These are phyloP conservation scores for Cercospora sp. DNA, from an alignment of 2,329 filamentous ascomycete species.

Conservation along the genomic window DNA sequence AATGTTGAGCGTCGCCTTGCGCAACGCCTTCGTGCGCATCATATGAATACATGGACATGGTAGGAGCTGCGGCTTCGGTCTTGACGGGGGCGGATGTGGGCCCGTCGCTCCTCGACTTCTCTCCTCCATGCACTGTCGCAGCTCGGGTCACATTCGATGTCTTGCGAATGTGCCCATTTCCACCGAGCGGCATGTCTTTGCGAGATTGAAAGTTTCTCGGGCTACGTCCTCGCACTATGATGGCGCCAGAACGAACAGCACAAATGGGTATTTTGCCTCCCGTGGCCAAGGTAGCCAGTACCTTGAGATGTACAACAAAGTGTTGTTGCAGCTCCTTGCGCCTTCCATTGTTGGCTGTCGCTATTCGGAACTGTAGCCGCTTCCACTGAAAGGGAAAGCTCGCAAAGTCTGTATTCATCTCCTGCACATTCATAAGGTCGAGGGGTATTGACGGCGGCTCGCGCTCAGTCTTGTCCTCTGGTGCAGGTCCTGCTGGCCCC, in stretches of 20 bases:
- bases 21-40: slow-evolving; percentile 45
- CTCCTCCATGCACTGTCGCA: slow-evolving; percentile 32
- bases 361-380: slow-evolving; percentile 87
- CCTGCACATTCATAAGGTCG: slow-evolving; percentile 63
- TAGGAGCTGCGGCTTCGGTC: slow-evolving; percentile 40
- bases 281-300: slow-evolving; percentile 78
- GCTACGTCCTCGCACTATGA: slow-evolving; percentile 90
- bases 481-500: slow-evolving; percentile 62
- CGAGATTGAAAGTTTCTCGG: slow-evolving; percentile 92
- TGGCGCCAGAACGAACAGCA: slow-evolving; percentile 82
- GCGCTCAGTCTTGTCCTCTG: slow-evolving; percentile 70
- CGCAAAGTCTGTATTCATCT: slow-evolving; percentile 78
- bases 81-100: slow-evolving; percentile 37
- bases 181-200: slow-evolving; percentile 86
- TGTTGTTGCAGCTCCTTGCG: slow-evolving; percentile 95
- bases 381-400: slow-evolving; percentile 95
- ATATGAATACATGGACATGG: slow-evolving; percentile 42
- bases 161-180: slow-evolving; percentile 75
- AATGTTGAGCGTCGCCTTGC: slow-evolving; percentile 46
- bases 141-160: slow-evolving; percentile 31
- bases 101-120: slow-evolving; percentile 31
- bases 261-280: slow-evolving; percentile 79
- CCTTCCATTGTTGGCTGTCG: slow-evolving; percentile 92
- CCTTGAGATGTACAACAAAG: slow-evolving; percentile 85
- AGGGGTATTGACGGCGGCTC: slow-evolving; percentile 82